Conservation (phyloP, 768 basidiomycete genomes). For the Lactifluus volemus region DNA sequence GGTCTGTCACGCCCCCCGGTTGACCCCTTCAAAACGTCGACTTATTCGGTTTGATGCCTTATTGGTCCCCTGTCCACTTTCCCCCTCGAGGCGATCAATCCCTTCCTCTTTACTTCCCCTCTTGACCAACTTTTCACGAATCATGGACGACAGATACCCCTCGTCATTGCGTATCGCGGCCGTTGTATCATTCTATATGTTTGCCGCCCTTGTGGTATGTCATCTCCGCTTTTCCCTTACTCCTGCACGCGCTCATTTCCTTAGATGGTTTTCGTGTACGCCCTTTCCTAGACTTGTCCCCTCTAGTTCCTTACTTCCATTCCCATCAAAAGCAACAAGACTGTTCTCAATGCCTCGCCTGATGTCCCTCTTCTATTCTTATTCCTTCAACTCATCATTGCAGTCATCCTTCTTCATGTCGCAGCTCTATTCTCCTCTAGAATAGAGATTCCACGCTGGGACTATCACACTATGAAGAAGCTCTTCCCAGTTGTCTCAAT, state of each 20-base stretch:
- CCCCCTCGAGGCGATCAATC: neutral
- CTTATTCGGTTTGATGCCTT: neutral
- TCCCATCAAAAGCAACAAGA: constrained; percentile 53
- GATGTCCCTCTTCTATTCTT: constrained; percentile 62
- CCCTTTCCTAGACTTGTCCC: neutral
- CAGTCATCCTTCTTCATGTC: constrained; percentile 53
- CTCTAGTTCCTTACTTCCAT: neutral
- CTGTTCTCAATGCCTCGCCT: constrained; percentile 57
- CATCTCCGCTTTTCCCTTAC: neutral
- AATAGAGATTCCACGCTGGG: constrained; percentile 50
- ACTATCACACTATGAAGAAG: constrained; percentile 45
- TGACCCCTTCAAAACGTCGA: neutral
- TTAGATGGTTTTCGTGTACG: constrained; percentile 47
- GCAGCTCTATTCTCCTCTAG: constrained; percentile 39
- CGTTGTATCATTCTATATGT: constrained; percentile 78
- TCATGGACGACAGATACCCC: constrained; percentile 28
- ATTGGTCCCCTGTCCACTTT: neutral
- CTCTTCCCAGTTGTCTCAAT: constrained; percentile 55
- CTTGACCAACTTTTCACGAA: neutral
- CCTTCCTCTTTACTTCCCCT: neutral
- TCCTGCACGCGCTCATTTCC: constrained; percentile 5
- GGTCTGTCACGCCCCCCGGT: neutral
- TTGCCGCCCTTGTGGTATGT: constrained; percentile 62
- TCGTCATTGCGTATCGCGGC: constrained; percentile 46
- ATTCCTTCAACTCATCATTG: constrained; percentile 56